phyloP scores from a whole-genome alignment of 176 grass and related monocot species.

The Oryza meyeriana region DNA sequence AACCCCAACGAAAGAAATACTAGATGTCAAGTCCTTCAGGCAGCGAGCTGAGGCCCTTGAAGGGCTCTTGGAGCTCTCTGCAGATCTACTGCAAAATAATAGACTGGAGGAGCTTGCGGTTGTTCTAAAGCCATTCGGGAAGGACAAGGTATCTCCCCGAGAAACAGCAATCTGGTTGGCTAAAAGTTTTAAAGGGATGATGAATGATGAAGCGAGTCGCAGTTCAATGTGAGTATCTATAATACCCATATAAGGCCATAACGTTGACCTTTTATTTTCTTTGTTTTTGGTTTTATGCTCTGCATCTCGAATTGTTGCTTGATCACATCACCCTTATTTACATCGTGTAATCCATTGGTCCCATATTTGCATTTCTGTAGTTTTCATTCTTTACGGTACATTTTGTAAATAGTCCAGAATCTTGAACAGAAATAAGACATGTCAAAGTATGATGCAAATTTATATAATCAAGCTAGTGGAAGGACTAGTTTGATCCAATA shows the following conservation, averaged over 20 bases:
- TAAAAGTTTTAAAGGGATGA: slow-evolving; percentile 98
- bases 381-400: slow-evolving; percentile 37
- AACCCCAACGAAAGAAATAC: slow-evolving; percentile 62
- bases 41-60: slow-evolving; percentile 93
- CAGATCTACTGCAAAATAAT: slow-evolving; percentile 72
- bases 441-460: slow-evolving; percentile 18
- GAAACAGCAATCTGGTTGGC: slow-evolving; percentile 99
- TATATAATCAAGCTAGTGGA: slow-evolving; percentile 16
- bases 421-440: slow-evolving; percentile 48
- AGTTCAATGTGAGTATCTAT: slow-evolving; percentile 38
- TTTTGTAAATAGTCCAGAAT: slow-evolving; percentile 58
- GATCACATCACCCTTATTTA: slow-evolving; percentile 20
- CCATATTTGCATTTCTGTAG: slow-evolving; percentile 23
- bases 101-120: slow-evolving; percentile 85
- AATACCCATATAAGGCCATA: neutral
- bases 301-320: slow-evolving; percentile 30
- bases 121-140: slow-evolving; percentile 96
- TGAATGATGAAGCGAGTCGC: slow-evolving; percentile 79
- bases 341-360: slow-evolving; percentile 24
- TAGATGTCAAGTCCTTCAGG: slow-evolving; percentile 94
- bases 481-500: neutral
- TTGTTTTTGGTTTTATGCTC: slow-evolving; percentile 8
- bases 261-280: neutral
- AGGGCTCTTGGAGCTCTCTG: slow-evolving; percentile 93
- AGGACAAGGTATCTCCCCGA: slow-evolving; percentile 89